Evolutionary conservation across 2,329 filamentous ascomycete genomes (phyloP).

Genomic region (Colletotrichum sp.): DNA sequence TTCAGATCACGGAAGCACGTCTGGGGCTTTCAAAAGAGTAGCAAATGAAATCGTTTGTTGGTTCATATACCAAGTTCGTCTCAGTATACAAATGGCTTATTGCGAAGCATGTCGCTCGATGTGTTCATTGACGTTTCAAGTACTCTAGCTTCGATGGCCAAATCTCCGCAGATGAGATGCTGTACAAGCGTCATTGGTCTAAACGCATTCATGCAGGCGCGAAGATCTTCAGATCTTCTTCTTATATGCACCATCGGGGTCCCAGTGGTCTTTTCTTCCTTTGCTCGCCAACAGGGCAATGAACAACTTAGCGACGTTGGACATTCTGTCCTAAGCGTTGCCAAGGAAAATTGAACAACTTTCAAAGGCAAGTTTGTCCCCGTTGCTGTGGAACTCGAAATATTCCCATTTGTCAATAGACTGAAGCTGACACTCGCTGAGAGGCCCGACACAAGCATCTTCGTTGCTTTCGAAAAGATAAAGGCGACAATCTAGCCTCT

Average conservation of each 20-base stretch:
- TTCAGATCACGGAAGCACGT: conserved; percentile 64
- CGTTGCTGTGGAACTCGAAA: too few species aligned
- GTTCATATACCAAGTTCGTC: rapidly evolving
- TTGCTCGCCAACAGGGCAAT: neutral
- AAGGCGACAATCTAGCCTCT: rapidly evolving
- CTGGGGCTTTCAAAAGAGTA: conserved; percentile 34
- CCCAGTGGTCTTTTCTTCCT: neutral
- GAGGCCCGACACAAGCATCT: neutral
- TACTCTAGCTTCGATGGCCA: too few species aligned
- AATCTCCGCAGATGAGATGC: too few species aligned
- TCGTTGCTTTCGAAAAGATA: neutral
- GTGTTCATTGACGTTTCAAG: neutral
- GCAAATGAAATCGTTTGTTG: neutral
- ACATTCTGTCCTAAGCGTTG: neutral
- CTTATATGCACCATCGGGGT: neutral
- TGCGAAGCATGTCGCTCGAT: neutral
- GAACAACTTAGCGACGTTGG: neutral
- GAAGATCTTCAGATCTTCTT: neutral
- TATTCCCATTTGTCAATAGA: too few species aligned
- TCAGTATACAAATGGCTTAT: rapidly evolving
- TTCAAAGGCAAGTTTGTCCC: too few species aligned
- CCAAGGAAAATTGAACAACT: too few species aligned
- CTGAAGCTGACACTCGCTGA: neutral
- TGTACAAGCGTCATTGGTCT: too few species aligned
- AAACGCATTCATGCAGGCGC: too few species aligned